Conservation (phyloP, 2,329 filamentous ascomycete genomes). For the Exophiala phaeomuriformis region DNA sequence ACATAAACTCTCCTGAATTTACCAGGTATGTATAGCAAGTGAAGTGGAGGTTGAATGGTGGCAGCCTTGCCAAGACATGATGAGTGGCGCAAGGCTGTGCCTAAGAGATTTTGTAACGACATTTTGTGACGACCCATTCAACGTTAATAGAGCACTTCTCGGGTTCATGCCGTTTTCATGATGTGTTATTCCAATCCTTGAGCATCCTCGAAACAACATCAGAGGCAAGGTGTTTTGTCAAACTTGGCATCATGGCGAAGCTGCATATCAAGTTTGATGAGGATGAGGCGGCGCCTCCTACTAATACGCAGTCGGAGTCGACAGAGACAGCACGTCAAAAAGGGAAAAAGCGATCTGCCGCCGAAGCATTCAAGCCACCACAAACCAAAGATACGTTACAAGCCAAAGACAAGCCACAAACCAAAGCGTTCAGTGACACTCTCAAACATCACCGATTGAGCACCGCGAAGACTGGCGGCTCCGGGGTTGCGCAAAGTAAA, state of each 20-base stretch:
- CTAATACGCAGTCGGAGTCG: neutral
- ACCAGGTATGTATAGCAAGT: too few species aligned
- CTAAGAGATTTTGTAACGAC: neutral
- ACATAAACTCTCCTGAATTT: too few species aligned
- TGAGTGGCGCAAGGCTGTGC: neutral
- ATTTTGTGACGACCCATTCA: neutral
- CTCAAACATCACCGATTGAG: neutral
- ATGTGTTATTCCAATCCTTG: too few species aligned
- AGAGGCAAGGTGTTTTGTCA: too few species aligned
- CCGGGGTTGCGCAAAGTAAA: neutral
- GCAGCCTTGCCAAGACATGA: neutral
- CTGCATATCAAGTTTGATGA: too few species aligned
- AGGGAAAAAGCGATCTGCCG: neutral
- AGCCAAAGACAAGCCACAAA: neutral
- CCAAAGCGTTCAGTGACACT: neutral
- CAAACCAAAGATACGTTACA: too few species aligned
- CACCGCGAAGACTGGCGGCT: neutral
- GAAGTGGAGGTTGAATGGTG: neutral
- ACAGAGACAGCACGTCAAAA: neutral
- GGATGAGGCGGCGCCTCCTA: neutral
- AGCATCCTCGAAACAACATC: too few species aligned
- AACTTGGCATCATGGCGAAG: neutral
- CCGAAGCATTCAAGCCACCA: neutral
- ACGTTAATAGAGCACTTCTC: too few species aligned
- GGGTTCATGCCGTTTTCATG: too few species aligned